A percentile compares a stretch with the other conserved stretches of the same genome.
These are phyloP conservation scores for Claviceps purpurea DNA, from an alignment of 2,329 filamentous ascomycete species.

Conservation along the genomic window DNA sequence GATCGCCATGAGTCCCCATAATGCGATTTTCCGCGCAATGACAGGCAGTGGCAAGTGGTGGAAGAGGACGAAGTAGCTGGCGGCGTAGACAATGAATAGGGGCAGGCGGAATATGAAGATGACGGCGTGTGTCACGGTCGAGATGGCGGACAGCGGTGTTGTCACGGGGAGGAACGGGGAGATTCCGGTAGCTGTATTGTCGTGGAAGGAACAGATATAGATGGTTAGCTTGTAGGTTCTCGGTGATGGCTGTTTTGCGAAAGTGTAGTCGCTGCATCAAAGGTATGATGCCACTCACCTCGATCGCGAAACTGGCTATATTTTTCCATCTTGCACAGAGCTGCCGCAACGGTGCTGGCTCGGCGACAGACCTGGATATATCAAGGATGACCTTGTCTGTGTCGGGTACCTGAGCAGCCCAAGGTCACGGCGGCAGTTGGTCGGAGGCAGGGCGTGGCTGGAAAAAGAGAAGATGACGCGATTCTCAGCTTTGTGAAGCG, in stretches of 20 bases:
- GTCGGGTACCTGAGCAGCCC: background rate
- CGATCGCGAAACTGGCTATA: conserved; percentile 86
- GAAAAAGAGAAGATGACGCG: background rate
- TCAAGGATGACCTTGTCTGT: background rate
- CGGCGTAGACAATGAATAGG: conserved; percentile 53
- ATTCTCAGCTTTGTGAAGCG: background rate
- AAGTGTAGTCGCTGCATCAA: background rate
- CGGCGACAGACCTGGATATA: background rate
- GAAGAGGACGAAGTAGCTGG: conserved; percentile 66
- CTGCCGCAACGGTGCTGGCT: background rate
- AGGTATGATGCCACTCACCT: conserved; percentile 35
- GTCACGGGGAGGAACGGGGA: conserved; percentile 84
- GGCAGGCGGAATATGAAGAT: conserved; percentile 74
- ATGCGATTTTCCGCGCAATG: conserved; percentile 60
- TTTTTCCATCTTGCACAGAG: conserved; percentile 61
- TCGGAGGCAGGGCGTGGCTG: background rate
- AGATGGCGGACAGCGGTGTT: conserved; percentile 48
- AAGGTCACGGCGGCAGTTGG: background rate
- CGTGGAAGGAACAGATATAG: background rate
- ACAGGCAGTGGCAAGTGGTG: conserved; percentile 61
- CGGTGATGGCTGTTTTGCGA: background rate
- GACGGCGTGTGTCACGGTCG: conserved; percentile 50
- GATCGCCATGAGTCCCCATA: conserved; percentile 79
- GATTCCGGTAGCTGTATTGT: conserved; percentile 68
- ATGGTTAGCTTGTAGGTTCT: background rate